Evolutionary conservation across 1,284 basidiomycete genomes (phyloP).

Genomic region (Cutaneotrichosporon sp.): DNA sequence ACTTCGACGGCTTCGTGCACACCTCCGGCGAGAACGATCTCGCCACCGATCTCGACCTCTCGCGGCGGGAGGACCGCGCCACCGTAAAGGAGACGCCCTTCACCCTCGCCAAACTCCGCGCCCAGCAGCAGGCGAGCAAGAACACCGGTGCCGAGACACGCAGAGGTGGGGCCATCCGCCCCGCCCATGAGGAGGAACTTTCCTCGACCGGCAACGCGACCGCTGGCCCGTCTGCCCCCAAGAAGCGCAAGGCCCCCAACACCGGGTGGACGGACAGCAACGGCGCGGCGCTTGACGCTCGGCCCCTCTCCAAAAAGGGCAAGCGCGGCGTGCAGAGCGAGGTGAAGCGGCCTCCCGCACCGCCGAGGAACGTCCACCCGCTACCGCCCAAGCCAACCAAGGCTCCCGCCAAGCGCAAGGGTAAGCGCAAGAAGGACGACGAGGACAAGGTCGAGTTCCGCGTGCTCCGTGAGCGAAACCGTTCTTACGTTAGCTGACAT

Average conservation of each 20-base stretch:
- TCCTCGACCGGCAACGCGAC: not conserved
- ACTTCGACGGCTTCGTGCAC: constrained; percentile 3
- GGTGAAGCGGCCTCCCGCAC: constrained; percentile 1
- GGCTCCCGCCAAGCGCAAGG: constrained; percentile 8
- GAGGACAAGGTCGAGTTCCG: constrained; percentile 20
- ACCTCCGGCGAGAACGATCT: constrained; percentile 21
- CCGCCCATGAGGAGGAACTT: constrained; percentile 4
- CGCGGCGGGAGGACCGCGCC: constrained; percentile 27
- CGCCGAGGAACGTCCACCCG: not conserved
- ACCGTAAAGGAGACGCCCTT: constrained; percentile 30
- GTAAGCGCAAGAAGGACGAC: constrained; percentile 11
- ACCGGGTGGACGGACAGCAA: constrained; percentile 27
- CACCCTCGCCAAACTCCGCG: constrained; percentile 23
- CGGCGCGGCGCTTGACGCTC: constrained; percentile 19
- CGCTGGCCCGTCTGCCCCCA: not conserved
- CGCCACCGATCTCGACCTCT: constrained; percentile 28
- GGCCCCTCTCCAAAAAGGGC: constrained; percentile 5
- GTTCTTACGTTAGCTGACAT: not conserved
- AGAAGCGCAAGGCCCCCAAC: not conserved
- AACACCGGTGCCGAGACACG: not conserved
- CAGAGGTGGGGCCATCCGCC: constrained; percentile 2
- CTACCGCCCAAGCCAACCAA: not conserved
- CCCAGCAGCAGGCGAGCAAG: not conserved
- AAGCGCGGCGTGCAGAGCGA: not conserved
- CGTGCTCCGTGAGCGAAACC: constrained; percentile 13